Evolutionary conservation across 208 protist species (phyloP).

Genomic region (Phytomonas sp.): DNA sequence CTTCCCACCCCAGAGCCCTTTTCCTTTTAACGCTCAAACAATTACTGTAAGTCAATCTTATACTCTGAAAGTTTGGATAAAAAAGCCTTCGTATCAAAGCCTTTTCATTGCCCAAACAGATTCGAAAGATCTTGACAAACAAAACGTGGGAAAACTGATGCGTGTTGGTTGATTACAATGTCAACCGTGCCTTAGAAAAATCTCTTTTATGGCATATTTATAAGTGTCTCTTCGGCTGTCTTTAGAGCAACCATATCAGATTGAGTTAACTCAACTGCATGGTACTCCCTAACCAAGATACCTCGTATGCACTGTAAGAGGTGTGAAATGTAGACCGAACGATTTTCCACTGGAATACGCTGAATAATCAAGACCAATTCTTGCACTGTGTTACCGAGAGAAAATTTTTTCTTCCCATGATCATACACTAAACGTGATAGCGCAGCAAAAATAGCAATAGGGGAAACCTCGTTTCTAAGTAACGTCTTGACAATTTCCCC

Average conservation of each 20-base stretch:
- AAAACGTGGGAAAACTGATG: not conserved
- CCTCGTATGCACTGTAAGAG: constrained; percentile 60
- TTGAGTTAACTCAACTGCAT: constrained; percentile 19
- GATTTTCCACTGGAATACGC: constrained; percentile 26
- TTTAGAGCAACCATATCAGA: constrained; percentile 29
- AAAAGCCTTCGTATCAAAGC: not conserved
- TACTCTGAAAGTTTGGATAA: not conserved
- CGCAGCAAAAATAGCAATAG: constrained; percentile 35
- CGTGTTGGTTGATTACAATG: not conserved
- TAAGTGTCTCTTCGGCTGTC: constrained; percentile 15
- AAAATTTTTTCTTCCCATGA: constrained; percentile 23
- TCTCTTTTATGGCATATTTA: not conserved
- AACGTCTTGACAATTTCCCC: constrained; percentile 25
- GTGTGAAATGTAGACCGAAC: constrained; percentile 36
- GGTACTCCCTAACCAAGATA: constrained; percentile 38
- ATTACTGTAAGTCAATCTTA: not conserved
- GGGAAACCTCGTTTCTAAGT: constrained; percentile 30
- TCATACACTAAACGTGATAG: constrained; percentile 43
- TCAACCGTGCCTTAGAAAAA: not conserved
- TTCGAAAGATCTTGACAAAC: constrained; percentile 4
- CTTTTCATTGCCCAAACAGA: constrained; percentile 10
- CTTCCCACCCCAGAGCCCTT: too few relatives aligned
- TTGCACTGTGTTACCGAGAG: constrained; percentile 22
- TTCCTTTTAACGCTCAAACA: not conserved
- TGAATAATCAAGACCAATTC: constrained; percentile 33